These are phyloP conservation scores for Nigrograna mackinnonii DNA, from an alignment of 2,329 filamentous ascomycete species.

Conservation along the genomic window DNA sequence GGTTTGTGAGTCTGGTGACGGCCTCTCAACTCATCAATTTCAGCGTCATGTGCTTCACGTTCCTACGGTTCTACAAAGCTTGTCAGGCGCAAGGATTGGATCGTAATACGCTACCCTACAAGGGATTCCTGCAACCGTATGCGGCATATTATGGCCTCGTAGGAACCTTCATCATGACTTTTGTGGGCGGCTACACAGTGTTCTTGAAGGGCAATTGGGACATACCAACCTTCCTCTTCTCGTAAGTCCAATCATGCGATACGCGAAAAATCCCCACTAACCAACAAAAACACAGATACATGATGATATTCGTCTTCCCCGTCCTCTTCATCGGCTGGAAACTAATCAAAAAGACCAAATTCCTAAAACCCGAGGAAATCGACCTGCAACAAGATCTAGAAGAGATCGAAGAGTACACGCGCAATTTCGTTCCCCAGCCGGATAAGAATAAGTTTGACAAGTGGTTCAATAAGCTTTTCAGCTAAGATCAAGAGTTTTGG, in stretches of 20 bases:
- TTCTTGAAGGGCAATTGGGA: conserved; percentile 73
- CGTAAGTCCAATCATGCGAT: conserved; percentile 46
- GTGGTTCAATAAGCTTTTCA: conserved; percentile 51
- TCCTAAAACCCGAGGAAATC: conserved; percentile 60
- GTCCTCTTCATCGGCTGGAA: conserved; percentile 74
- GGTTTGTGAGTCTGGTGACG: conserved; percentile 75
- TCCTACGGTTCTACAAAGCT: conserved; percentile 72
- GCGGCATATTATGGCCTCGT: conserved; percentile 68
- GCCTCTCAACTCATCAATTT: conserved; percentile 63
- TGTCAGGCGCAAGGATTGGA: conserved; percentile 70
- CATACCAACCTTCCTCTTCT: conserved; percentile 72
- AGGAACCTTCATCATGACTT: conserved; percentile 70
- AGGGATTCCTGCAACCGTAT: conserved; percentile 70
- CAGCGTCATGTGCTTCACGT: conserved; percentile 66
- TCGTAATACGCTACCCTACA: conserved; percentile 71
- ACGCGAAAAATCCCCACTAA: not conserved
- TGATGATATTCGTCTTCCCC: conserved; percentile 73
- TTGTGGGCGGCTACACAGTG: conserved; percentile 76
- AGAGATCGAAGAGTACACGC: conserved; percentile 70
- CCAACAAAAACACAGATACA: conserved; percentile 53
- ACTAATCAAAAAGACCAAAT: conserved; percentile 65
- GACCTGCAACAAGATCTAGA: conserved; percentile 66
- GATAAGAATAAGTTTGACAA: conserved; percentile 50
- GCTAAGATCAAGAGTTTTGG: too few species aligned
- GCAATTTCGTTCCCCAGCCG: conserved; percentile 59